Evolutionary conservation across 78 protist genomes (phyloP).

Genomic region (Pelomyxa schiedti): DNA sequence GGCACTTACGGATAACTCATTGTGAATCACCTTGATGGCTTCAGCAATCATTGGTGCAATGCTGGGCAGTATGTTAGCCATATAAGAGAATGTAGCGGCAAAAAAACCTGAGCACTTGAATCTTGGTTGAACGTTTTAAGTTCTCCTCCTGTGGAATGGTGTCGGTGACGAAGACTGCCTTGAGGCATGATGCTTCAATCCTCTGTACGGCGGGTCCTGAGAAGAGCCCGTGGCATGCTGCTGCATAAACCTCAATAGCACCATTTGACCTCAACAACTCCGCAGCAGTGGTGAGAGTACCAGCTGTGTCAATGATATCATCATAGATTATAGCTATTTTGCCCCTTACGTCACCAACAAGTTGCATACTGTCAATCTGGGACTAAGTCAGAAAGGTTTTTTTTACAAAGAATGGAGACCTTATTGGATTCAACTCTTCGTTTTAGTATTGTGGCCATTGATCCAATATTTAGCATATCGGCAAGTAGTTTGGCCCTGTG

Average conservation of each 20-base stretch:
- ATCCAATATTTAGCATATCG: conserved; percentile 40
- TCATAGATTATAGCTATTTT: conserved; percentile 44
- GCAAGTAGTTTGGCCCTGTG: conserved; percentile 64
- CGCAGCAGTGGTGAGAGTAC: conserved; percentile 62
- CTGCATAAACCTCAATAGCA: conserved; percentile 48
- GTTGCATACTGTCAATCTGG: conserved; percentile 26
- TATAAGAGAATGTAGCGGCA: no score
- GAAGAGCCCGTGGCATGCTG: conserved; percentile 52
- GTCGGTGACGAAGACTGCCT: not conserved
- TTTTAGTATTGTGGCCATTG: conserved; percentile 72
- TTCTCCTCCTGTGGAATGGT: not conserved
- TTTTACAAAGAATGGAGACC: conserved; percentile 10
- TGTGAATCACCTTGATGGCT: not conserved
- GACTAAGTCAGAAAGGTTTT: not conserved
- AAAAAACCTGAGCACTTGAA: not conserved
- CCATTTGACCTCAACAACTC: conserved; percentile 48
- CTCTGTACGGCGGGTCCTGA: conserved; percentile 54
- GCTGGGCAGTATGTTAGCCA: no score
- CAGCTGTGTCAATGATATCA: conserved; percentile 77
- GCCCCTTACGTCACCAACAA: conserved; percentile 46
- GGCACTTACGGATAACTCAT: not conserved
- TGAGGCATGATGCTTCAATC: not conserved
- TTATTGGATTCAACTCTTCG: conserved; percentile 68
- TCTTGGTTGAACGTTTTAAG: not conserved
- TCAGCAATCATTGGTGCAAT: not conserved